Percentiles rank a stretch among this genome's conserved stretches.
These are phyloP conservation scores for Tarenaya hassleriana DNA, from an alignment of 345 rosid species.

Conservation along the genomic window DNA sequence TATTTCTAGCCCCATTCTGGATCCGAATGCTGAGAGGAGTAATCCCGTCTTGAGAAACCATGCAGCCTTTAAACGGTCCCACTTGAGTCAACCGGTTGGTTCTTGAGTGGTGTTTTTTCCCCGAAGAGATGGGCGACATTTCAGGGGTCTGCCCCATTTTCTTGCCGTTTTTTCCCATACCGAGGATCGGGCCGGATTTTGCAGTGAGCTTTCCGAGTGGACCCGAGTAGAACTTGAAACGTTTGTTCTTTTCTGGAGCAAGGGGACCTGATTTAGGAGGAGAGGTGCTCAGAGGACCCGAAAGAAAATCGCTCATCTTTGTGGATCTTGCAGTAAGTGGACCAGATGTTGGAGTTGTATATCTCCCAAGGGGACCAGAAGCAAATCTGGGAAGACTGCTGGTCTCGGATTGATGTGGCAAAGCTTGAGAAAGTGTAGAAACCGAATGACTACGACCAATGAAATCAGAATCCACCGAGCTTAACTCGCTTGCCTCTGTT, in stretches of 20 bases:
- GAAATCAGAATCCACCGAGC: constrained; percentile 43
- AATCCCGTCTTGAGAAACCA: constrained; percentile 37
- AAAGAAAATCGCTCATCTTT: constrained; percentile 50
- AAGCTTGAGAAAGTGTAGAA: constrained; percentile 51
- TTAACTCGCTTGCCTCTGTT: constrained; percentile 37
- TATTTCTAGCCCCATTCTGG: constrained; percentile 35
- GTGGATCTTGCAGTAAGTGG: constrained; percentile 37
- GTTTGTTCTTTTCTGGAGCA: constrained; percentile 33
- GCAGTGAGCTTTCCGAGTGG: constrained; percentile 44
- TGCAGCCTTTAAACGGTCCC: constrained; percentile 86
- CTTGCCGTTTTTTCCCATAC: constrained; percentile 43
- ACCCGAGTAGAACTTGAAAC: constrained; percentile 55
- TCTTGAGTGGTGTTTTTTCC: constrained; percentile 46
- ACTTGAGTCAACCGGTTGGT: constrained; percentile 56
- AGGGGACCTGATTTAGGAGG: constrained; percentile 44
- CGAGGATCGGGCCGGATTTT: constrained; percentile 54
- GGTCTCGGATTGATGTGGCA: constrained; percentile 45
- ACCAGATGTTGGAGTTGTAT: constrained; percentile 43
- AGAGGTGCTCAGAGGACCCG: constrained; percentile 68
- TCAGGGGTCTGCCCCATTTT: constrained; percentile 49
- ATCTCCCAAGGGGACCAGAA: constrained; percentile 71
- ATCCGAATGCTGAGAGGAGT: constrained; percentile 35
- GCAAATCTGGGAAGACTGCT: constrained; percentile 52
- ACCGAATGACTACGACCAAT: constrained; percentile 61
- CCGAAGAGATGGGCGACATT: constrained; percentile 30